Evolutionary conservation across 805 yeast genomes (phyloP).

Genomic region (Priceomyces carsonii): DNA sequence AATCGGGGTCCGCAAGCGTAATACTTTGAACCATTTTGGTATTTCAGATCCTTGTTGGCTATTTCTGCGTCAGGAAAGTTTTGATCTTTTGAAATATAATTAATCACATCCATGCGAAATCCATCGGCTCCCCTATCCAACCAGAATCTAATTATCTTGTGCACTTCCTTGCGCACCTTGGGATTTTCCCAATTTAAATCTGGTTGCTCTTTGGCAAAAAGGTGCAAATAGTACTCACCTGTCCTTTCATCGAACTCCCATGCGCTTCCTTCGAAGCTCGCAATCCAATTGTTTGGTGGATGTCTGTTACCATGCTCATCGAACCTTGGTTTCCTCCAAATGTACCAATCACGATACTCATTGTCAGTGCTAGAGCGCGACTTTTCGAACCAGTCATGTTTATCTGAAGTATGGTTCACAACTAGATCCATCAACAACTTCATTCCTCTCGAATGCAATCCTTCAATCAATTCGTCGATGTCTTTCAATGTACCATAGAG

Average conservation of each 20-base stretch:
- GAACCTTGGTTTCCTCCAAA: slow-evolving; percentile 19
- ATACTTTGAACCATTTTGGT: background rate
- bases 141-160: slow-evolving; percentile 20
- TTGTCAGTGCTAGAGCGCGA: slow-evolving; percentile 18
- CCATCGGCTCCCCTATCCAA: slow-evolving; percentile 19
- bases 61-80: slow-evolving; percentile 2
- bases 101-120: too few species aligned
- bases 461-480: slow-evolving; percentile 18
- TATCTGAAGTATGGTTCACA: slow-evolving; percentile 19
- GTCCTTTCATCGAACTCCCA: too few species aligned
- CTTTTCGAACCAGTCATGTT: slow-evolving; percentile 21
- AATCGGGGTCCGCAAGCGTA: slow-evolving; percentile 3
- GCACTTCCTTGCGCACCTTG: slow-evolving; percentile 21
- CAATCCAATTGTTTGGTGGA: slow-evolving; percentile 23
- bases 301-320: slow-evolving; percentile 20
- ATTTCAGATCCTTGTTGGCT: too few species aligned
- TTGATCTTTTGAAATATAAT: slow-evolving; percentile 4
- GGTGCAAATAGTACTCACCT: slow-evolving; percentile 24
- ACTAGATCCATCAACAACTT: slow-evolving; percentile 22
- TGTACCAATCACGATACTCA: slow-evolving; percentile 23
- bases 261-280: slow-evolving; percentile 20
- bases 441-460: slow-evolving; percentile 20
- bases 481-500: slow-evolving; percentile 21
- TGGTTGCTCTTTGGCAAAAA: slow-evolving; percentile 20
- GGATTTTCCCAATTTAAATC: slow-evolving; percentile 23